These are phyloP conservation scores for Rhodotorula sp. DNA, from an alignment of 1,284 basidiomycete genomes.

Conservation along the genomic window DNA sequence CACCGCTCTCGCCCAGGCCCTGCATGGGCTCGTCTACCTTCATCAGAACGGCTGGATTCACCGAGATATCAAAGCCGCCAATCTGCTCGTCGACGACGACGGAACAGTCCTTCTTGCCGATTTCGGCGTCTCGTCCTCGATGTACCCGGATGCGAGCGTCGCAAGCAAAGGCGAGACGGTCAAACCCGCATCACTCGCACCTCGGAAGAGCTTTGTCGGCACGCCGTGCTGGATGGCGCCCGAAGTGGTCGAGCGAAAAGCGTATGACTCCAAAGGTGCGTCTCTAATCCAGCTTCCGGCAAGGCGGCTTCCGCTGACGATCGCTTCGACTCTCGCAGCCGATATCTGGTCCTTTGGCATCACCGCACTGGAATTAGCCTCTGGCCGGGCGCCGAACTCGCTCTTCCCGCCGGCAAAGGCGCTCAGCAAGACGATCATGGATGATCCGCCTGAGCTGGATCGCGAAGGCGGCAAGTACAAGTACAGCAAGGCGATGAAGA, in stretches of 20 bases:
- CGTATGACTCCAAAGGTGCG: conserved; percentile 67
- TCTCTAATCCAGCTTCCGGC: background rate
- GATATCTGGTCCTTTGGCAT: conserved; percentile 93
- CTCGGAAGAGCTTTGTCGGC: conserved; percentile 82
- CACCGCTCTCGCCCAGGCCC: conserved; percentile 75
- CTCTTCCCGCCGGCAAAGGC: conserved; percentile 71
- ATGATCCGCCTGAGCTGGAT: conserved; percentile 62
- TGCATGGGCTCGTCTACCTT: conserved; percentile 78
- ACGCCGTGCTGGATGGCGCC: conserved; percentile 96
- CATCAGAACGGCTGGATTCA: conserved; percentile 84
- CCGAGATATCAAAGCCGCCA: conserved; percentile 84
- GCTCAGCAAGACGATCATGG: conserved; percentile 60
- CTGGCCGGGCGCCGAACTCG: conserved; percentile 76
- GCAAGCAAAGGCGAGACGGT: background rate
- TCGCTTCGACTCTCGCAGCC: conserved; percentile 50
- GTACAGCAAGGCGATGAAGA: conserved; percentile 77
- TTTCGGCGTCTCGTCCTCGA: conserved; percentile 78
- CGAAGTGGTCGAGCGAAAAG: conserved; percentile 76
- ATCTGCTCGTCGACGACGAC: conserved; percentile 70
- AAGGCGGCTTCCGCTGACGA: background rate
- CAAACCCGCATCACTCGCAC: conserved; percentile 53
- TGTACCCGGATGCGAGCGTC: conserved; percentile 57
- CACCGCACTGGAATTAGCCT: conserved; percentile 77
- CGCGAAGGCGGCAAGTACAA: conserved; percentile 68
- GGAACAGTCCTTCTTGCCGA: conserved; percentile 86